Percentiles rank a stretch among this genome's conserved stretches.
These are phyloP conservation scores for Candida pini DNA, from an alignment of 805 yeast genomes.

Conservation along the genomic window DNA sequence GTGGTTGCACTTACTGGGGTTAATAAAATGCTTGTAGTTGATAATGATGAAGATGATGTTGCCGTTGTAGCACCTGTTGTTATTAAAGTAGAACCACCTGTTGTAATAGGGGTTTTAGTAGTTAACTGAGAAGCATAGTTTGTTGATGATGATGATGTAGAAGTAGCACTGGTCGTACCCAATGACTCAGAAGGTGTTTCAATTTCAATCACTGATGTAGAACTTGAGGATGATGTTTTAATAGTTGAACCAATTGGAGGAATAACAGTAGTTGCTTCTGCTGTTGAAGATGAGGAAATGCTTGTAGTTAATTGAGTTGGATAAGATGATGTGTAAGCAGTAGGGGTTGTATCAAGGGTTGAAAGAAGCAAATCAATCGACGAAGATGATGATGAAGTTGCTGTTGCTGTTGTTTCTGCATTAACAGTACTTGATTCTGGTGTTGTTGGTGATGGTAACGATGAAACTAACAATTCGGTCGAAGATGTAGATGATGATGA, in stretches of 20 bases:
- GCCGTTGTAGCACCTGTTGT: neutral
- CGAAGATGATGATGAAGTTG: neutral
- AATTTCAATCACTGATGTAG: neutral
- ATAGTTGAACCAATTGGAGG: slow-evolving; percentile 1
- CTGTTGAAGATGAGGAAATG: neutral
- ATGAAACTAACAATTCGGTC: neutral
- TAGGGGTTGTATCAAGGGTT: neutral
- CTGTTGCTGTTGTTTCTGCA: neutral
- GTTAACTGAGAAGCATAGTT: no score
- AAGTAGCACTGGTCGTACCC: neutral
- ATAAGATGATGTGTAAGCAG: neutral
- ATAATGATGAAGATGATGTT: no score
- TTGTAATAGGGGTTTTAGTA: slow-evolving; percentile 1
- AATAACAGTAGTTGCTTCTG: neutral
- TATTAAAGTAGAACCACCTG: neutral
- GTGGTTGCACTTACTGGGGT: neutral
- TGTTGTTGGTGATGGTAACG: neutral
- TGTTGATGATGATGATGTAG: neutral
- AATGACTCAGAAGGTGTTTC: neutral
- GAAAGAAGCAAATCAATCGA: neutral
- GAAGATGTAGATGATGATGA: slow-evolving; percentile 2
- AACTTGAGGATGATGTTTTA: neutral
- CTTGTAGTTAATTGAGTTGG: no score
- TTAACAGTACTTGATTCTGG: neutral
- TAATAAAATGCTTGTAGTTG: no score